Conservation (phyloP, 2,329 filamentous ascomycete genomes). For the Metarhizium humberi region DNA sequence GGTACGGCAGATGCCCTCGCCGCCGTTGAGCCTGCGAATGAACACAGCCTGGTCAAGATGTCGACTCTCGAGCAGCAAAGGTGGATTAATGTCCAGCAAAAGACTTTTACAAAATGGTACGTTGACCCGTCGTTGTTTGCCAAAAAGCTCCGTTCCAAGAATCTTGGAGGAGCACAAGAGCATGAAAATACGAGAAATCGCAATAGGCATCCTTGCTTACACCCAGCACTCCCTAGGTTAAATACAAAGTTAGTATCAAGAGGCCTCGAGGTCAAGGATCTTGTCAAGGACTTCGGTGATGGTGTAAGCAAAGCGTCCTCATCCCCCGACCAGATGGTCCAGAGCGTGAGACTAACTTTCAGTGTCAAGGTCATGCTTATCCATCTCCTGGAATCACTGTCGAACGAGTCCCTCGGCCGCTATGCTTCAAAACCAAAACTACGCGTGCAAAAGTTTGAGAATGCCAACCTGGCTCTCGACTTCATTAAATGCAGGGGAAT, state of each 20-base stretch:
- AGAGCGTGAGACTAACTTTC: slow-evolving; percentile 9
- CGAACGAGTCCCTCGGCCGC: slow-evolving; percentile 85
- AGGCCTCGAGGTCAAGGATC: slow-evolving; percentile 71
- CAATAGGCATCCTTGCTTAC: neutral
- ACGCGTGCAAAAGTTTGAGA: slow-evolving; percentile 94
- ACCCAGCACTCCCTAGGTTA: slow-evolving; percentile 51
- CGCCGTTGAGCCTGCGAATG: slow-evolving; percentile 38
- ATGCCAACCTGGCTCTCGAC: slow-evolving; percentile 90
- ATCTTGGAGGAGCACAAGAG: neutral
- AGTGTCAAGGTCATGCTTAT: slow-evolving; percentile 72
- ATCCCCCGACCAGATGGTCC: neutral
- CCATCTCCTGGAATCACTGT: slow-evolving; percentile 93
- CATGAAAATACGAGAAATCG: neutral
- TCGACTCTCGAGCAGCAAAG: slow-evolving; percentile 54
- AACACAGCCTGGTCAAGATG: slow-evolving; percentile 48
- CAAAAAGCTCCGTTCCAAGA: neutral
- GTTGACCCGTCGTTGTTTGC: neutral
- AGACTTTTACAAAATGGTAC: slow-evolving; percentile 95
- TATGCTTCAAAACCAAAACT: slow-evolving; percentile 96
- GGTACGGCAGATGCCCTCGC: slow-evolving; percentile 31
- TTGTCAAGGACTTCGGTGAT: slow-evolving; percentile 85
- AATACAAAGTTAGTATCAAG: slow-evolving; percentile 87
- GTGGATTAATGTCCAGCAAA: slow-evolving; percentile 82
- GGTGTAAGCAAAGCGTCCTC: slow-evolving; percentile 54
- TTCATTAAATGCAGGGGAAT: slow-evolving; percentile 88